Conservation (phyloP, 495 filamentous ascomycete species). For the Podospora pseudoanserina region DNA sequence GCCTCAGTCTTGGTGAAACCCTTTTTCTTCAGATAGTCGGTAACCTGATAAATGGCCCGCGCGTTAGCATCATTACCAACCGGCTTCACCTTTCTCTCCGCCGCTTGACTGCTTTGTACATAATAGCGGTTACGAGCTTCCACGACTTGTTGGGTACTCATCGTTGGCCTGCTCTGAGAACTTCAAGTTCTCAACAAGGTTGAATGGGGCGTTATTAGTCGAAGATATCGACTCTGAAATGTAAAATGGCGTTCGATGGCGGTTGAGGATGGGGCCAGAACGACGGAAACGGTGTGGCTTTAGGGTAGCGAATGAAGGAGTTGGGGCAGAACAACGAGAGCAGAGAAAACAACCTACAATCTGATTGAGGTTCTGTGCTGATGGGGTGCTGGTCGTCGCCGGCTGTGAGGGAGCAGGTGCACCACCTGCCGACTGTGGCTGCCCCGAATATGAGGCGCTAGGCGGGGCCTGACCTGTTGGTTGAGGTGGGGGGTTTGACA, state of each 20-base stretch:
- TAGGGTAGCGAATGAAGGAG: neutral
- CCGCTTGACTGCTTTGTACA: neutral
- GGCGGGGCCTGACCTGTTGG: slow-evolving; percentile 16
- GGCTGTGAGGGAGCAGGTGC: slow-evolving; percentile 32
- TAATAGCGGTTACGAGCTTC: neutral
- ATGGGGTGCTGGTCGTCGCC: slow-evolving; percentile 35
- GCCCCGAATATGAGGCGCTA: slow-evolving; percentile 20
- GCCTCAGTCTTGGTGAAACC: slow-evolving; percentile 91
- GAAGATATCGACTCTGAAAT: neutral
- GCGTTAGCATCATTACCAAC: slow-evolving; percentile 4
- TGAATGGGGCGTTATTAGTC: too few relatives aligned
- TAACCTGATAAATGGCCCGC: slow-evolving; percentile 57
- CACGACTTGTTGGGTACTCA: neutral
- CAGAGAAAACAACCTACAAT: slow-evolving; percentile 57
- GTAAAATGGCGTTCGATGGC: neutral
- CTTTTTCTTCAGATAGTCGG: slow-evolving; percentile 94
- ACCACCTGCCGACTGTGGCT: slow-evolving; percentile 30
- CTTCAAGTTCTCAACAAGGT: too few relatives aligned
- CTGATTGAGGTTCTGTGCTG: slow-evolving; percentile 88
- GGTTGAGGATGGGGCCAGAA: neutral
- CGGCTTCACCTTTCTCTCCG: neutral
- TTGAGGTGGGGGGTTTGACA: slow-evolving; percentile 25
- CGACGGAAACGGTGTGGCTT: neutral
- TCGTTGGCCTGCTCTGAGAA: neutral
- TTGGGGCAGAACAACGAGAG: neutral